phyloP scores from a whole-genome alignment of 2,329 filamentous ascomycete genomes.

The Tolypocladium amazonense region DNA sequence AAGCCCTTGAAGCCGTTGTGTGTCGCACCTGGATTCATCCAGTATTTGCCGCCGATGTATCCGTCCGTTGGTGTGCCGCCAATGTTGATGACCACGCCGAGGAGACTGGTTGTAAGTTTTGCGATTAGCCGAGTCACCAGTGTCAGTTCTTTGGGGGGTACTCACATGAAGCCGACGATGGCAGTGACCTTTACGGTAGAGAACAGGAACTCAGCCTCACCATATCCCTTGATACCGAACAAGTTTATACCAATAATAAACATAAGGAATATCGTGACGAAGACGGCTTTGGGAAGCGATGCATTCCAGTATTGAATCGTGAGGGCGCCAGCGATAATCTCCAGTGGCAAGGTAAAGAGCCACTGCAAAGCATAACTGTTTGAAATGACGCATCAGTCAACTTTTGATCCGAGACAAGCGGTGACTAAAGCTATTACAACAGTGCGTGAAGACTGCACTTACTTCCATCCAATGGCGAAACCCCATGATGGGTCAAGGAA shows the following conservation, averaged over 20 bases:
- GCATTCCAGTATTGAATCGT: slow-evolving; percentile 74
- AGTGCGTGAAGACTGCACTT: slow-evolving; percentile 19
- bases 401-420: background rate
- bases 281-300: slow-evolving; percentile 56
- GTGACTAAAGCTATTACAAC: background rate
- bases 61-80: slow-evolving; percentile 63
- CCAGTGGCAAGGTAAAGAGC: slow-evolving; percentile 72
- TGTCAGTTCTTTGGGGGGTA: slow-evolving; percentile 2
- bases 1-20: slow-evolving; percentile 74
- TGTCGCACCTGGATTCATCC: slow-evolving; percentile 70
- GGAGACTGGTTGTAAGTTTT: slow-evolving; percentile 40
- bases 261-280: slow-evolving; percentile 71
- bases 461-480: slow-evolving; percentile 94
- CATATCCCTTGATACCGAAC: slow-evolving; percentile 80
- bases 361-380: slow-evolving; percentile 74
- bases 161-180: slow-evolving; percentile 76
- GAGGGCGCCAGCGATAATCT: slow-evolving; percentile 78
- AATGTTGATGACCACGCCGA: slow-evolving; percentile 77
- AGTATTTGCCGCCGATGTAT: slow-evolving; percentile 74
- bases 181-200: slow-evolving; percentile 78
- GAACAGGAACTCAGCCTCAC: slow-evolving; percentile 82
- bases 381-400: background rate
- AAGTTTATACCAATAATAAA: slow-evolving; percentile 74
- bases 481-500: slow-evolving; percentile 93
- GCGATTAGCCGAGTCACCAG: background rate